Evolutionary conservation across 352 stramenopile species (phyloP).

Genomic region (Globisporangium echinulatum): DNA sequence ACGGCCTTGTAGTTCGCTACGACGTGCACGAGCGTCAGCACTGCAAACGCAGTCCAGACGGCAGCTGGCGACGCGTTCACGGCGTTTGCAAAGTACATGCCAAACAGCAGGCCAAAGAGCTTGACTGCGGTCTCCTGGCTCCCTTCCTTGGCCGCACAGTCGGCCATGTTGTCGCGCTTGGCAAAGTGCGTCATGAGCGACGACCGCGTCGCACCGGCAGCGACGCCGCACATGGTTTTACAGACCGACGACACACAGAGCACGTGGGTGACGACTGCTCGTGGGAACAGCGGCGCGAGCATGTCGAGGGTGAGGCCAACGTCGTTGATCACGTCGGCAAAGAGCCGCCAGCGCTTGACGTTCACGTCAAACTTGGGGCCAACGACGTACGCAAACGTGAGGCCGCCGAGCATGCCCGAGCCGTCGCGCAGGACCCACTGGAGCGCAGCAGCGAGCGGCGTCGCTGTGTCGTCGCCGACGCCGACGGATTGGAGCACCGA

Average conservation of each 20-base stretch:
- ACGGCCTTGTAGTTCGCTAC: constrained; percentile 92
- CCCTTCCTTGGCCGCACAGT: constrained; percentile 94
- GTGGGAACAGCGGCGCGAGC: constrained; percentile 66
- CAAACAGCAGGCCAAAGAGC: constrained; percentile 89
- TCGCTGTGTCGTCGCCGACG: constrained; percentile 85
- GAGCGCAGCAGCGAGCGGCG: constrained; percentile 61
- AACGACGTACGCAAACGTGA: constrained; percentile 92
- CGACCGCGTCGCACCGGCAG: constrained; percentile 90
- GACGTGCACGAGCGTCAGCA: constrained; percentile 92
- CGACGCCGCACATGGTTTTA: constrained; percentile 94
- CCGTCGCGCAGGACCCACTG: constrained; percentile 76
- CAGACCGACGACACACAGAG: constrained; percentile 86
- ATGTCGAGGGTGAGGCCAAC: constrained; percentile 89
- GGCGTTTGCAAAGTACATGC: constrained; percentile 78
- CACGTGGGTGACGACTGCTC: constrained; percentile 49
- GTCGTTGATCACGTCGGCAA: constrained; percentile 96
- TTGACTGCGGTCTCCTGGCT: constrained; percentile 95
- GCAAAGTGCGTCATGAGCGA: constrained; percentile 90
- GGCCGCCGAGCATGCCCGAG: constrained; percentile 84
- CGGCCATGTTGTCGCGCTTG: constrained; percentile 81
- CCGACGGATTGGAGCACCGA: constrained; percentile 91
- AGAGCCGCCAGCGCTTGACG: constrained; percentile 95
- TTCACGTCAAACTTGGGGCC: constrained; percentile 90
- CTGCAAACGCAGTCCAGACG: constrained; percentile 89
- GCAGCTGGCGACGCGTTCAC: constrained; percentile 54